Percentiles rank a stretch among this genome's conserved stretches.
Conservation (phyloP, 1,284 basidiomycete species). For the Vanrija humicola region DNA sequence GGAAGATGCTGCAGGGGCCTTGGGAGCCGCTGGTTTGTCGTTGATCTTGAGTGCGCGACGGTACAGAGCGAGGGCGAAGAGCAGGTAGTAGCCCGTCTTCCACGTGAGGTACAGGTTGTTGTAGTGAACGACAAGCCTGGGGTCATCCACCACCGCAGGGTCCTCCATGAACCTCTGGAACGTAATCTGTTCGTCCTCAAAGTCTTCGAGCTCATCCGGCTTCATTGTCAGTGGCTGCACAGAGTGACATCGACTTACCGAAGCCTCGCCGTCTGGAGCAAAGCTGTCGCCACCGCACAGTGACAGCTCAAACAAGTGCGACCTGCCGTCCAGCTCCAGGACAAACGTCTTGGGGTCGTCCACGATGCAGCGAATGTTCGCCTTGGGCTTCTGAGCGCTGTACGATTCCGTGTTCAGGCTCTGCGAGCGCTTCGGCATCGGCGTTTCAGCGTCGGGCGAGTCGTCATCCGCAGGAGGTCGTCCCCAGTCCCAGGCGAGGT, state of each 20-base stretch:
- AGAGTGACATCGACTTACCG: constrained; percentile 8
- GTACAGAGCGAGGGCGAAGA: constrained; percentile 53
- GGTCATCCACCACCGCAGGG: constrained; percentile 51
- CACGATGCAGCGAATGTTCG: constrained; percentile 21
- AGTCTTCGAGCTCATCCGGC: constrained; percentile 37
- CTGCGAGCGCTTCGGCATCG: constrained; percentile 5
- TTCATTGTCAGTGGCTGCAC: constrained; percentile 7
- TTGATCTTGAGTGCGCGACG: constrained; percentile 43
- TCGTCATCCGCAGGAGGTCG: constrained; percentile 19
- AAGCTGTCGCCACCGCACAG: constrained; percentile 42
- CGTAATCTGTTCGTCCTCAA: constrained; percentile 51
- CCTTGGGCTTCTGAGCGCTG: too few species aligned
- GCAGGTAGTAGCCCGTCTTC: constrained; percentile 52
- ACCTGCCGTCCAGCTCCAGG: constrained; percentile 44
- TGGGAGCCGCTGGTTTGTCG: background rate
- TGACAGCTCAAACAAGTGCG: constrained; percentile 54
- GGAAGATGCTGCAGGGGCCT: constrained; percentile 16
- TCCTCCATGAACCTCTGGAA: constrained; percentile 54
- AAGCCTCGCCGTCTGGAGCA: constrained; percentile 24
- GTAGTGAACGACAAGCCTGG: constrained; percentile 53
- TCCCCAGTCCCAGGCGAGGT: constrained; percentile 48
- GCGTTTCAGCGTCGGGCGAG: too few species aligned
- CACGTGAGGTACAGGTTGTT: constrained; percentile 52
- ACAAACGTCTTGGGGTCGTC: constrained; percentile 52
- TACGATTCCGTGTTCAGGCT: constrained; percentile 1